A percentile compares a stretch with the other conserved stretches of the same genome.
phyloP scores from a whole-genome alignment of 208 protist species.

The Blastocrithidia nonstop region DNA sequence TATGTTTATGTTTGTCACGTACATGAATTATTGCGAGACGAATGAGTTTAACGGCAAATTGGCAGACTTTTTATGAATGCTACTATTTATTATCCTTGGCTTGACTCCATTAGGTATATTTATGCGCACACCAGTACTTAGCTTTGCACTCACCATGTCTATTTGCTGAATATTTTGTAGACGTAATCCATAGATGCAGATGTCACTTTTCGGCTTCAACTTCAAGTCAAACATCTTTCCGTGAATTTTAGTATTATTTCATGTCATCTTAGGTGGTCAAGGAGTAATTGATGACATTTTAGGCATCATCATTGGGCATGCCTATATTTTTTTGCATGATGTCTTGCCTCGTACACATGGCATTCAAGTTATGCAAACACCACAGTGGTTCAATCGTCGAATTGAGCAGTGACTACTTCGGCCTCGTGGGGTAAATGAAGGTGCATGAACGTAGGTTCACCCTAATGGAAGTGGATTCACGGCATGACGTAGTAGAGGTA shows the following conservation, averaged over 20 bases:
- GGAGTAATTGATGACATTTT: constrained; percentile 36
- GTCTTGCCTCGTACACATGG: constrained; percentile 48
- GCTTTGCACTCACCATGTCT: constrained; percentile 45
- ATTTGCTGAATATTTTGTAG: constrained; percentile 86
- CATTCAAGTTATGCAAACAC: constrained; percentile 30
- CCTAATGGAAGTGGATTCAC: constrained; percentile 9
- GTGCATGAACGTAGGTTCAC: too few relatives aligned
- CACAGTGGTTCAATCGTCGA: constrained; percentile 26
- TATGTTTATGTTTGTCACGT: constrained; percentile 62
- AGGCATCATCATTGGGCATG: constrained; percentile 57
- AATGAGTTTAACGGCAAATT: constrained; percentile 48
- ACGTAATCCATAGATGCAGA: constrained; percentile 35
- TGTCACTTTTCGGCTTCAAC: constrained; percentile 62
- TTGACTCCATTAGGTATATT: constrained; percentile 15
- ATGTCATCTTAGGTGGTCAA: constrained; percentile 44
- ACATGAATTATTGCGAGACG: constrained; percentile 62
- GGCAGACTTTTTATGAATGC: constrained; percentile 71
- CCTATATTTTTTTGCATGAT: constrained; percentile 68
- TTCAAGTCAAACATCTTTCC: constrained; percentile 67
- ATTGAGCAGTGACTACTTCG: constrained; percentile 7
- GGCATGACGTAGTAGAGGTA: constrained; percentile 1
- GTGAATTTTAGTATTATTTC: constrained; percentile 62
- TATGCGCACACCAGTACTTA: constrained; percentile 26
- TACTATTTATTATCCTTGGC: constrained; percentile 23
- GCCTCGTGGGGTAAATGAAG: constrained; percentile 11